Evolutionary conservation across 345 rosid species (phyloP), one percentile per base, ranked within the genome.

Genomic region (thale cress (Arabidopsis thaliana)): DNA sequence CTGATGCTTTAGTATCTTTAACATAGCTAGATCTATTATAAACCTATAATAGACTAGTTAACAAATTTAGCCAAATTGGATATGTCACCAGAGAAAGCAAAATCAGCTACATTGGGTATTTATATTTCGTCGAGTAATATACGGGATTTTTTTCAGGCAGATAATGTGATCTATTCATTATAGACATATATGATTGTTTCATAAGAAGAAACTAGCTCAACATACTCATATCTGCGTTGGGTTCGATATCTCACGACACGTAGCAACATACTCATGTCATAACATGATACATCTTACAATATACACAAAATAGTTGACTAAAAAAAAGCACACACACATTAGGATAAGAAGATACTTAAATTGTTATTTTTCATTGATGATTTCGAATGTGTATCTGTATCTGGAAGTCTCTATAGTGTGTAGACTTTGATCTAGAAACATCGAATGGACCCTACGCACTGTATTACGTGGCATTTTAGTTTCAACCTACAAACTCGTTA

Each of bases 401-500:
- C 58, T 45, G n/a, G 77, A 63, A 63, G 37, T 30, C 52, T 72
- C 51, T 16, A 59, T 8, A 34, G 57, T 34, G 16, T 22, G 22
- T 22, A 12, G 6, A 8, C 8, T 28, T 28, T 23, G 13, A 55
- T 55, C 48, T 55, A 57, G 65, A 65, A 73, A 56, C 78, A 36
- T 65, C 72, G 59, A 74, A 65, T 37, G 34, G 12, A 50, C n/a
- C 32, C 42, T n/a, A 55, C 71, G 23, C 28, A 56, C 49, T 44
- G 37, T 36, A 36, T 22, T 20, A 45, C 77, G 58, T 74, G 59
- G 50, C 78, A 65, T 65, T 57, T 66, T 37, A 57, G 59, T 67
- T 46, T 65, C 42, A 46, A 46, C 20, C 20, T 16, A 65, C 78
- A 65, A 36, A 65, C 50, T 66, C 67, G 16, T 66, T 48, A 66